Conservation (phyloP, 371 early-diverging fungal species). For the Batkoa obscura region DNA sequence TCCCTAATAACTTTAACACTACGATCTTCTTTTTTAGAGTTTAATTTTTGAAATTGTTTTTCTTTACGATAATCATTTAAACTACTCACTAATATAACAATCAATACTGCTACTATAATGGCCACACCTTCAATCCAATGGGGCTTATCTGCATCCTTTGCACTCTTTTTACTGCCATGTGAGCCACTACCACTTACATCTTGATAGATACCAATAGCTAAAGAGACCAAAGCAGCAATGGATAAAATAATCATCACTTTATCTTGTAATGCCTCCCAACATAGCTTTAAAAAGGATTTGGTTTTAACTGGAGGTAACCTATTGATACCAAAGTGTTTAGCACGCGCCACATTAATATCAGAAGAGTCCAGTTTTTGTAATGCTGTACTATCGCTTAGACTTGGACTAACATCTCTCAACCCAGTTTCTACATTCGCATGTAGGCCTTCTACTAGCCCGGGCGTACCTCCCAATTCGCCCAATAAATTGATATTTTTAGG, state of each 20-base stretch:
- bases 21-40: slow-evolving; percentile 64
- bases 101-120: slow-evolving; percentile 56
- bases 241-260: slow-evolving; percentile 54
- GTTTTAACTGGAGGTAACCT: slow-evolving; percentile 39
- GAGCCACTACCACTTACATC: slow-evolving; percentile 21
- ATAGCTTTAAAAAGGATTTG: slow-evolving; percentile 43
- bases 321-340: slow-evolving; percentile 34
- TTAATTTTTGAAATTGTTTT: slow-evolving; percentile 58
- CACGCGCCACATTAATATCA: slow-evolving; percentile 11
- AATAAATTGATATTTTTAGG: not conserved
- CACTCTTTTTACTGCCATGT: not conserved
- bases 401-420: not conserved
- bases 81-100: slow-evolving; percentile 62
- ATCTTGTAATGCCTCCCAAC: slow-evolving; percentile 68
- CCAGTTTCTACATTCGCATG: not conserved
- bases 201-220: slow-evolving; percentile 72
- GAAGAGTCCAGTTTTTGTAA: not conserved
- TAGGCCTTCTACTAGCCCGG: not conserved
- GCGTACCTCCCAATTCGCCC: not conserved
- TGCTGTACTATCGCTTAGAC: not conserved
- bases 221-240: slow-evolving; percentile 67
- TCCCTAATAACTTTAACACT: slow-evolving; percentile 47
- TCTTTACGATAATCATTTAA: slow-evolving; percentile 78
- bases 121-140: slow-evolving; percentile 61
- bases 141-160: not conserved